Base-by-base conservation (phyloP, 331 rosid species). In the Pyracantha coccinea region DNA sequence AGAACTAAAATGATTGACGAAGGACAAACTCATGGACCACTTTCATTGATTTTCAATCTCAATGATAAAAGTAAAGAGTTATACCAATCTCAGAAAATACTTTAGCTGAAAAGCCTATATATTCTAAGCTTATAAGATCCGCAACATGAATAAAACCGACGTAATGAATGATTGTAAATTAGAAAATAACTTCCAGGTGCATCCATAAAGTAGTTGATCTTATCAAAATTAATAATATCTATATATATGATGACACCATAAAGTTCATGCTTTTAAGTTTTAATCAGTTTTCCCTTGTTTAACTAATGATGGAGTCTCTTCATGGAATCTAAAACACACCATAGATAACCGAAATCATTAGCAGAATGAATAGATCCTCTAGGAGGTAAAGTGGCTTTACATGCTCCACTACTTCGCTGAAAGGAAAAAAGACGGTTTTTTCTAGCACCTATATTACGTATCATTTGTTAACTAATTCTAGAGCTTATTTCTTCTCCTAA, bases 281-380 rank as follows among this genome's bases (percentile, higher is more conserved):
- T 68, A 24, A 20, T 23, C 10, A 55, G 70, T 17, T 17, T 75
- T 76, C 77, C 23, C 54, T 78, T 35, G 23, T 58, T 58, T 58
- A 23, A 58, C 17, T 58, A 58, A 21, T 21, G 6, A 58, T 58
- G 52, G 68, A 66, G 50, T 44, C 83, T 63, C 33, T 32, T 62
- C 52, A 27, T 7, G 64, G 55, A 79, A 77, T 64, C 57, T 16
- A 7, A 63, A 71, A 8, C 73, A 14, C 53, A 33, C 69, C 55
- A 66, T 70, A 45, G 69, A 68, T 73, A 32, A 81, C 74, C 35
- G 75, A 74, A 79, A 88, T 78, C 81, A 88, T 88, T 88, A 78
- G 78, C 63, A 68, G 81, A 52, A 45, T 68, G 87, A 88, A 85
- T 82, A 62, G 78, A 85, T 86, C 78, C 88, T 80, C 66, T 38